These are phyloP conservation scores for Tilletia indica DNA, from an alignment of 1,284 basidiomycete species.

Conservation along the genomic window DNA sequence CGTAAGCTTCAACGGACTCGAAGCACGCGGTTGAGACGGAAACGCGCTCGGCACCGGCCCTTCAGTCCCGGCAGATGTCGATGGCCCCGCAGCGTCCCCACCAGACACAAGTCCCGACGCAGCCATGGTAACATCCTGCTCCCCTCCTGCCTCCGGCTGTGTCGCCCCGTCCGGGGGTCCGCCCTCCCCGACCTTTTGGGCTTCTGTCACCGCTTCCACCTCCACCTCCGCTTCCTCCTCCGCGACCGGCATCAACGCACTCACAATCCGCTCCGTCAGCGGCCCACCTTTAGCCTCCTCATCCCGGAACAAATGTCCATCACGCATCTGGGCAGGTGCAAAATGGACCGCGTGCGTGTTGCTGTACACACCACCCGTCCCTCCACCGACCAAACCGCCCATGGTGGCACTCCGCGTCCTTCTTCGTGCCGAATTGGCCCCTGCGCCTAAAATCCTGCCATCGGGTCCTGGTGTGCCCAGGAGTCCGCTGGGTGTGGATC, in stretches of 20 bases:
- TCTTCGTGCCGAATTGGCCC: not conserved
- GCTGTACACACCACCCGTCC: constrained; percentile 16
- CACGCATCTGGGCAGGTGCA: constrained; percentile 35
- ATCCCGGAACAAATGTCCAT: constrained; percentile 39
- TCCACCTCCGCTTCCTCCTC: not conserved
- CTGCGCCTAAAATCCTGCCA: not conserved
- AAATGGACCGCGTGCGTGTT: constrained; percentile 29
- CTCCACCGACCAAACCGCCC: constrained; percentile 7
- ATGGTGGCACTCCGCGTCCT: constrained; percentile 4
- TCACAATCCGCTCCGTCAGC: constrained; percentile 41
- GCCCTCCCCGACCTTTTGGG: not conserved
- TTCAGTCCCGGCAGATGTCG: not conserved
- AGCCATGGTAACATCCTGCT: not conserved
- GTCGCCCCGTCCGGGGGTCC: too few species aligned
- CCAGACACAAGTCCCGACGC: not conserved
- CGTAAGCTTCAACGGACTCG: not conserved
- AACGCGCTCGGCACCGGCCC: too few species aligned
- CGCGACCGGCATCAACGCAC: constrained; percentile 34
- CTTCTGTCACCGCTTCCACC: not conserved
- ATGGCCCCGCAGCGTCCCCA: not conserved
- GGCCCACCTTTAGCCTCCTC: constrained; percentile 48
- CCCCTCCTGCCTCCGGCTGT: not conserved
- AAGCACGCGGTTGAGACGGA: not conserved
- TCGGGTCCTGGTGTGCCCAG: constrained; percentile 9
- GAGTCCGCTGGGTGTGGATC: constrained; percentile 10